Conservation (phyloP, 1,284 basidiomycete genomes). For the Xerocomus minutiporus region DNA sequence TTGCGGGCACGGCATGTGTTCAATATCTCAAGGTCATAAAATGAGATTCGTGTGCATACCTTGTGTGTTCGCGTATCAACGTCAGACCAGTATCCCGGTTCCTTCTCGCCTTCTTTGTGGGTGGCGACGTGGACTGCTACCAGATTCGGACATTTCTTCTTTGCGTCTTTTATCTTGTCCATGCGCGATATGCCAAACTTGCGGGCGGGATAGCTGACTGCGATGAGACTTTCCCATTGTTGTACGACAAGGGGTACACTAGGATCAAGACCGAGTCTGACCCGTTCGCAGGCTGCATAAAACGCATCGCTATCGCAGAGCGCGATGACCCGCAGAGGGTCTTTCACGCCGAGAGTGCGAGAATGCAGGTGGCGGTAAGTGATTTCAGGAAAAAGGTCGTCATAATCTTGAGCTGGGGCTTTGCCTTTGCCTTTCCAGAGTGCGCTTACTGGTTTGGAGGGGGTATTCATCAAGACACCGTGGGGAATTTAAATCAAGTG, state of each 20-base stretch:
- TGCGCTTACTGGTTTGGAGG: conserved; percentile 11
- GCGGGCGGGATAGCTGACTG: conserved; percentile 93
- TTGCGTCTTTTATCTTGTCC: conserved; percentile 75
- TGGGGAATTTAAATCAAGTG: neutral
- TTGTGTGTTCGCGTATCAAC: conserved; percentile 90
- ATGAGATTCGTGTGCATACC: conserved; percentile 42
- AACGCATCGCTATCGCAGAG: conserved; percentile 95
- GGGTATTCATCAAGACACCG: neutral
- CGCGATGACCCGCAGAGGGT: conserved; percentile 75
- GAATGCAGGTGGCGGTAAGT: conserved; percentile 72
- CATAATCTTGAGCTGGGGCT: conserved; percentile 42
- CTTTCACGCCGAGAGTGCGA: conserved; percentile 58
- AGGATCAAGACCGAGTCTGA: conserved; percentile 71
- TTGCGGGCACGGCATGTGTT: conserved; percentile 28
- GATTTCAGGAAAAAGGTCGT: conserved; percentile 59
- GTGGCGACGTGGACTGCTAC: conserved; percentile 92
- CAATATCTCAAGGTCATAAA: neutral
- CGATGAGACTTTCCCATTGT: conserved; percentile 90
- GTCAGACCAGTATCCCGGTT: conserved; percentile 87
- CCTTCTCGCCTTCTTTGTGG: conserved; percentile 82
- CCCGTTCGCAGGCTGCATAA: conserved; percentile 88
- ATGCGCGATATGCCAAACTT: conserved; percentile 85
- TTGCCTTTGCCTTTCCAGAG: conserved; percentile 52
- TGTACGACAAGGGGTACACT: conserved; percentile 83
- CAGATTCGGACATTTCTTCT: conserved; percentile 82